Base-by-base conservation (phyloP, 2,329 filamentous ascomycete genomes). In the Elsinoe necatrix region DNA sequence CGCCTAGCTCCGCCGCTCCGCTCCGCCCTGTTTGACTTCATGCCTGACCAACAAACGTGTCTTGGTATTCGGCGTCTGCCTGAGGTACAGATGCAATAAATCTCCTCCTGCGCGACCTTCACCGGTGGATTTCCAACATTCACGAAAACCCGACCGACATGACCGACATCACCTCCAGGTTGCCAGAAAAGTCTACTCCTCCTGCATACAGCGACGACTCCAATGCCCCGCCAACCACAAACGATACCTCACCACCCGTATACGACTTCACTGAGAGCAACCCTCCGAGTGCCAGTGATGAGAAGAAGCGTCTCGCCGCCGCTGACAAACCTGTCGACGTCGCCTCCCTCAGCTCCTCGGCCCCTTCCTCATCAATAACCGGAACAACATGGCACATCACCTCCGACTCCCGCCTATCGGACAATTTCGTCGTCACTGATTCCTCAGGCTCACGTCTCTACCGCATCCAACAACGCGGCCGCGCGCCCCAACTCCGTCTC, bases 371-470 rank as follows among this genome's bases (percentile, higher is more conserved):
- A 3, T 35, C 45, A 8, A 16, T 35, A 18, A 35, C 45, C 14
- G 25, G 34, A 50, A 50, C 45, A 14, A 52, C 31, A 52, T 52
- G 48, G 48, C 48, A 52, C 16, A 35, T 52, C 16, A 18, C 16
- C 48, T 3, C 31, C 29, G 48, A 52, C 9, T 50, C 45, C 1
- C 48, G 48, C 31, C 16, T 18, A 6, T 25, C 25, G 7, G 25
- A 23, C 2, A 20, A 4, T 3, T 34, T 39, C 48, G 29, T 23
- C 16, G 48, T 52, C 4, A 12, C 16, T 11, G 29, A 23, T 14
- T 4, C 31, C 4, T 27, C 25, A 16, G 29, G 29, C 7, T n/a
- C 48, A 1, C 11, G 21, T 14, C 48, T 35, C 31, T 52, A 52
- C 31, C 48, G 48, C 48, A 39, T 52, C 29, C 25, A 31, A 7